Evolutionary conservation across 495 filamentous ascomycete species (phyloP).

Genomic region (Cairneyella variabilis): DNA sequence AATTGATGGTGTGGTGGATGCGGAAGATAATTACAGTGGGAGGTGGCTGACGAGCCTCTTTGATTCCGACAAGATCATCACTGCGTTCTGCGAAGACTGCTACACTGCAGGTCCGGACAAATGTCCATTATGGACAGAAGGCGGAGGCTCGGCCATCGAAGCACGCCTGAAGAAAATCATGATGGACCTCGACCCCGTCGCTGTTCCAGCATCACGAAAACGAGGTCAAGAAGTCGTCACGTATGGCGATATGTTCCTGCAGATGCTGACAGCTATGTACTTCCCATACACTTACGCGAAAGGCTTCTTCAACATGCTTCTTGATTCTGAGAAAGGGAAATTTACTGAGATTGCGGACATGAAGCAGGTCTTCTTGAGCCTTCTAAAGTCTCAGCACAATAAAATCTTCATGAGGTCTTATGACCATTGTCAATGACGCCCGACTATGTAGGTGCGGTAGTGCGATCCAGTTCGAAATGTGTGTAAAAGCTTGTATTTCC

Average conservation of each 20-base stretch:
- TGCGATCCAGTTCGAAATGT: too few species aligned
- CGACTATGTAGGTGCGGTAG: too few species aligned
- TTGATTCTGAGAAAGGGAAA: too few species aligned
- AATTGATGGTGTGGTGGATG: constrained; percentile 44
- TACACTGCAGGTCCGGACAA: constrained; percentile 40
- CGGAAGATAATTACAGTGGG: constrained; percentile 36
- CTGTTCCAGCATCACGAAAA: neutral
- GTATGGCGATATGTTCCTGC: constrained; percentile 1
- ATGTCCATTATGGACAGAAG: constrained; percentile 30
- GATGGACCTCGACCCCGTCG: neutral
- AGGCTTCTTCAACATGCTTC: too few species aligned
- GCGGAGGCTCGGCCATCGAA: neutral
- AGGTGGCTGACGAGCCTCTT: neutral
- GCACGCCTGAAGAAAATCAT: neutral
- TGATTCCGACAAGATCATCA: constrained; percentile 10
- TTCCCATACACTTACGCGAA: neutral
- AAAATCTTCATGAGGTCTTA: too few species aligned
- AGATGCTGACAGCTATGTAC: neutral
- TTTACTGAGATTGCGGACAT: too few species aligned
- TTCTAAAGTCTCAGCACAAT: too few species aligned
- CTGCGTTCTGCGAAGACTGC: constrained; percentile 48
- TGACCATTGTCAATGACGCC: too few species aligned
- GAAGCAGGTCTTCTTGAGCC: too few species aligned
- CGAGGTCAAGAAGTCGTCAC: constrained; percentile 12
- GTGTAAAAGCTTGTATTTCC: too few species aligned